Base-by-base conservation (phyloP, 2,329 filamentous ascomycete genomes). In the Fusarium sp. region DNA sequence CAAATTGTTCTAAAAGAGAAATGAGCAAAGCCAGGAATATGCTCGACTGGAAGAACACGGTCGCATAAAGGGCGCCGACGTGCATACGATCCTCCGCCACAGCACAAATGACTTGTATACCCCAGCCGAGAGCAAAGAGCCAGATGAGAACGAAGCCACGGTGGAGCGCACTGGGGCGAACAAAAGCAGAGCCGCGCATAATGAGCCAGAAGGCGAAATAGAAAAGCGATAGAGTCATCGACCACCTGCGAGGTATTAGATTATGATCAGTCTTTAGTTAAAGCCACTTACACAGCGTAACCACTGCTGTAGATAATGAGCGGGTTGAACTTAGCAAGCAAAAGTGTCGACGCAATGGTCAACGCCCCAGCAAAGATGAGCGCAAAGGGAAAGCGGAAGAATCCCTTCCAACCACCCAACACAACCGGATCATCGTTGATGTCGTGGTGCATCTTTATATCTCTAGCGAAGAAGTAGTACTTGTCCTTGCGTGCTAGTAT, bases 271-370 rank as follows among this genome's bases (percentile, higher is more conserved):
- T n/a, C 11, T 3, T 7, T 9, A 28, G 11, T 14, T 40, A 21
- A 3, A 9, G 22, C 2, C 5, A 14, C 84, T 78, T 76, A 87
- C 75, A 98, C 91, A 7, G 92, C 86, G 77, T 96, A 98, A 47
- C 90, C 87, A 73, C 92, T 97, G 80, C 93, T 94, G 81, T 98
- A 96, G n/a, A 96, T 84, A 73, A 98, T 94, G 73, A 93, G 87
- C 2, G 95, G 94, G 76, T 98, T 98, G 76, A 95, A 82, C 78
- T 96, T 97, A 38, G 88, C 88, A 42, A 97, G 75, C 52, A 98
- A 80, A 71, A 92, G 92, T 2, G 92, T 91, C 19, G 93, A 84
- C 1, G 88, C 92, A 24, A 97, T 78, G 0, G 92, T 88, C n/a
- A 92, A 82, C 1, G 85, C 89, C 2, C 87, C 88, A 1, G 94